phyloP scores from a whole-genome alignment of 169 alveolate genomes.

The Cystoisospora suis region DNA sequence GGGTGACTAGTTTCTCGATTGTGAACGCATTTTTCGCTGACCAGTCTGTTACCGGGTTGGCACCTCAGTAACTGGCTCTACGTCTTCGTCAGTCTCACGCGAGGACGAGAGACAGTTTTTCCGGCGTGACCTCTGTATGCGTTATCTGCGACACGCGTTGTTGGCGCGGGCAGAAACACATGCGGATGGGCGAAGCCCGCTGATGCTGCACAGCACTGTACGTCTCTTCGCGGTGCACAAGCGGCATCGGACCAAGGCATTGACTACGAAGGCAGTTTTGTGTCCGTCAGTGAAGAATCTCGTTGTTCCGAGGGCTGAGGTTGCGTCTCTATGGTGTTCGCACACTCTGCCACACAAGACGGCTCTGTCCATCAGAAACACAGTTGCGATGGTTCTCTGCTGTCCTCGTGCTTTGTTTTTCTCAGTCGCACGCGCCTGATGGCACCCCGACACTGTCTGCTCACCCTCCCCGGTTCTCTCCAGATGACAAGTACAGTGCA shows the following conservation, averaged over 20 bases:
- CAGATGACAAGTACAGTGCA: conserved; percentile 88
- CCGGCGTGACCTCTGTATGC: too few species aligned
- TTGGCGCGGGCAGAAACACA: too few species aligned
- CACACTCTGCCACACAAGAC: background rate
- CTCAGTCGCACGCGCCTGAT: conserved; percentile 51
- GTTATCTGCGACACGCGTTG: too few species aligned
- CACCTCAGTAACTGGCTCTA: too few species aligned
- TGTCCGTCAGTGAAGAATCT: background rate
- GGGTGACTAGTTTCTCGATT: too few species aligned
- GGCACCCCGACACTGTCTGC: conserved; percentile 87
- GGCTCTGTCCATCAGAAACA: background rate
- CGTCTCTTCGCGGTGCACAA: too few species aligned
- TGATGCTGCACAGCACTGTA: too few species aligned
- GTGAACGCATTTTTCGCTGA: too few species aligned
- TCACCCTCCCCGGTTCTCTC: conserved; percentile 93
- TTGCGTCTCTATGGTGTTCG: background rate
- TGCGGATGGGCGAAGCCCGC: too few species aligned
- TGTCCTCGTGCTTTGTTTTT: background rate
- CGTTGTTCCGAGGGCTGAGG: background rate
- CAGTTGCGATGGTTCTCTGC: background rate
- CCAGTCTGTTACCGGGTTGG: too few species aligned
- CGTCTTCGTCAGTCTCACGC: too few species aligned
- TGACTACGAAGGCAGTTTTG: background rate
- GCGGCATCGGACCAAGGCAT: background rate
- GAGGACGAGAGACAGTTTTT: too few species aligned